Evolutionary conservation across 805 yeast genomes (phyloP), one percentile per base, ranked within the genome.

Genomic region (Cyberlindnera mycetangii): DNA sequence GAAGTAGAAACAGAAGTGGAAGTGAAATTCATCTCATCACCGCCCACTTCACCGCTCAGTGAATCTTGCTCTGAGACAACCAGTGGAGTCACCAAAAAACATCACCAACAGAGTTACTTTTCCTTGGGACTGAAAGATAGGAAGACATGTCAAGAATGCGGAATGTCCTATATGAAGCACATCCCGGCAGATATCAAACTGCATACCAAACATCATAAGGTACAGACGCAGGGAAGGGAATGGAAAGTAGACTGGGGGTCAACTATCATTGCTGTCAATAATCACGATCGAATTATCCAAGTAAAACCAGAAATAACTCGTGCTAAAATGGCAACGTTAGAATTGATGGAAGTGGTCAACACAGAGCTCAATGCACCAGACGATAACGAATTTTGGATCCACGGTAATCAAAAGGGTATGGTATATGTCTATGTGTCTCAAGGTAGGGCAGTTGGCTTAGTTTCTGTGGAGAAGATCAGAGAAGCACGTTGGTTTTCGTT

Each of bases 401-500:
- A 40, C 11, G 64, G 57, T 17, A 47, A 52, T 1, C 53, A 50
- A 4, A 48, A 50, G 8, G 81, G 81, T 0, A 66, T 65, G 31
- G 74, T 81, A 1, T 83, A 75, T 53, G 64, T 82, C 4, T 74
- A 74, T 40, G 59, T 82, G 4, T 63, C 67, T 32, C 60, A 69
- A 16, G 66, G 64, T 11, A 60, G 69, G 32, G 81, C 81, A 0
- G 69, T 84, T 2, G 89, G 85, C 0, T 54, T 81, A 2, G 68
- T 81, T 8, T 72, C 81, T 2, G 70, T 80, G 1, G 86, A 81
- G 39, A 64, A 69, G 25, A 62, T 71, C 1, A 45, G 31, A 4
- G 65, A 67, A 32, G 77, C 83, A 0, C 61, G 74, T 30, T 83
- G 90, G 90, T 76, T 82, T 78, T 64, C 80, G 0, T 59, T 69